These are phyloP conservation scores for Moesziomyces sp. DNA, from an alignment of 1,284 basidiomycete genomes.

Conservation along the genomic window DNA sequence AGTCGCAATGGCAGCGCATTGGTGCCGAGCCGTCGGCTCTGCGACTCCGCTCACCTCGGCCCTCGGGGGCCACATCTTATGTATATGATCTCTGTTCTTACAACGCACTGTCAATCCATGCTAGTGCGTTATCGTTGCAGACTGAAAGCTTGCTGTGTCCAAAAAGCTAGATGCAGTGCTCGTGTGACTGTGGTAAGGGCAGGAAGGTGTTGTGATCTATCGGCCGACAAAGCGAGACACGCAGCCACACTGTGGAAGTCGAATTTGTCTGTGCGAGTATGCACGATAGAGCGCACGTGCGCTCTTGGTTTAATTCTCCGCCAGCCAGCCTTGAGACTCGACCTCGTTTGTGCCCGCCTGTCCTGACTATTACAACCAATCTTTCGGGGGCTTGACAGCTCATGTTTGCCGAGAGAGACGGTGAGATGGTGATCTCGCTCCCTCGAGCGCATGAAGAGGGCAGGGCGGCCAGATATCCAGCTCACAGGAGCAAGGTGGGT, in stretches of 20 bases:
- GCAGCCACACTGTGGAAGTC: not conserved
- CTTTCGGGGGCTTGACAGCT: too few species aligned
- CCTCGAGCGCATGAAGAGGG: too few species aligned
- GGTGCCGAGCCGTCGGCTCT: too few species aligned
- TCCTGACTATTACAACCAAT: too few species aligned
- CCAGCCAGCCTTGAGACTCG: slow-evolving; percentile 1
- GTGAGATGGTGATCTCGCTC: too few species aligned
- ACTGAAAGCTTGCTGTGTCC: not conserved
- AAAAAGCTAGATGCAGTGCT: not conserved
- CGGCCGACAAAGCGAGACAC: slow-evolving; percentile 14
- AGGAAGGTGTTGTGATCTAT: not conserved
- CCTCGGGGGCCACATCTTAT: not conserved
- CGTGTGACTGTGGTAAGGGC: slow-evolving; percentile 12
- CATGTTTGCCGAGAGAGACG: too few species aligned
- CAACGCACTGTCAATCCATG: not conserved
- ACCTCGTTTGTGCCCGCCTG: too few species aligned
- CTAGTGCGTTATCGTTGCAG: not conserved
- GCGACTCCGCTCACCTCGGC: not conserved
- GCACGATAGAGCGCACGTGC: slow-evolving; percentile 45
- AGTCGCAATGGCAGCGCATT: not conserved
- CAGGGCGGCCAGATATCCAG: too few species aligned
- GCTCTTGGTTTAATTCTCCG: slow-evolving; percentile 19
- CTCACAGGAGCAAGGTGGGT: too few species aligned
- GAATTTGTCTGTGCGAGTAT: slow-evolving; percentile 11
- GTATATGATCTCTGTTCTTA: not conserved